These are phyloP conservation scores for Bonnemaisonia californica DNA, from an alignment of 31 red algal species.

Conservation along the genomic window DNA sequence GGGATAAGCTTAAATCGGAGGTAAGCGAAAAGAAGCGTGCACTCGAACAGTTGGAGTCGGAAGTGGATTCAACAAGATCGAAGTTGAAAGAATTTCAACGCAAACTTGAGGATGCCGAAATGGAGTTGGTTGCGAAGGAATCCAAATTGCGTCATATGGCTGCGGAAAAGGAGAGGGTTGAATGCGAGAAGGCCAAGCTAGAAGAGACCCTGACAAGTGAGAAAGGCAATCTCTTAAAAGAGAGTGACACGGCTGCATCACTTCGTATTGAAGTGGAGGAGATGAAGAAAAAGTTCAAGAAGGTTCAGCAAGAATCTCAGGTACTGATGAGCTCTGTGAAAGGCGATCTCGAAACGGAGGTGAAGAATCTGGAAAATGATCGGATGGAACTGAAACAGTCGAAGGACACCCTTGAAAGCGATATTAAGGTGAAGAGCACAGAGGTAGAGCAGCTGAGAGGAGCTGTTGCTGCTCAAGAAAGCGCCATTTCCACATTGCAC, in stretches of 20 bases:
- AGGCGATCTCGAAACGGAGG: neutral
- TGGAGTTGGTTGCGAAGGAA: neutral
- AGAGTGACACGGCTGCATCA: neutral
- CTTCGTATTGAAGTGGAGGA: neutral
- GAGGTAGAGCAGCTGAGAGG: neutral
- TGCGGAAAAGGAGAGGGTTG: conserved; percentile 11
- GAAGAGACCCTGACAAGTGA: conserved; percentile 5
- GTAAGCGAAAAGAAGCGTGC: neutral
- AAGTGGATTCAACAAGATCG: neutral
- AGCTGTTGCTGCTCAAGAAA: neutral
- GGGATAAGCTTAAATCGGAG: neutral
- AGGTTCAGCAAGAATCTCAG: neutral
- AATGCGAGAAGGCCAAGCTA: conserved; percentile 19
- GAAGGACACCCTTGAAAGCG: neutral
- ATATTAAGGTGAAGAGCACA: neutral
- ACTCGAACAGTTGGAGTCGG: neutral
- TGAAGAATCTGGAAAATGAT: neutral
- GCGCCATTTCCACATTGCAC: neutral
- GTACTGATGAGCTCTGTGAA: neutral
- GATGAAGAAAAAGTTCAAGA: neutral
- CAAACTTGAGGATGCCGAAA: conserved; percentile 1
- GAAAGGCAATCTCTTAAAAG: neutral
- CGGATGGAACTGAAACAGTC: neutral
- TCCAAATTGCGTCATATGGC: neutral
- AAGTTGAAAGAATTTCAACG: conserved; percentile 29